Conservation (phyloP, 371 early-diverging fungal species). For the Rhizopus arrhizus region DNA sequence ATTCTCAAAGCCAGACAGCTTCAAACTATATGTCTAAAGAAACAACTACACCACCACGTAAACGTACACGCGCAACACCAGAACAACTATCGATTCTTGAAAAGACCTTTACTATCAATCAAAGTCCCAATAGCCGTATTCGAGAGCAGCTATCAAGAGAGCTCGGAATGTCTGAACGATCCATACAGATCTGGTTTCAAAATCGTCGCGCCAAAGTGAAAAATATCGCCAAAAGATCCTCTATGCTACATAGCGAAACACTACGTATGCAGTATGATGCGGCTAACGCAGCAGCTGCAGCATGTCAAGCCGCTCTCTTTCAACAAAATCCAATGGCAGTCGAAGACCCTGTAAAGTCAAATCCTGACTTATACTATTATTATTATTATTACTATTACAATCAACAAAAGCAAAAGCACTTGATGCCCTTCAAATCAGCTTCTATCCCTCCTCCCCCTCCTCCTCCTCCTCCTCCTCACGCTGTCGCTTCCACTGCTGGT, state of each 20-base stretch:
- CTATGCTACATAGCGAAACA: constrained; percentile 53
- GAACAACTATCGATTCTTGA: constrained; percentile 71
- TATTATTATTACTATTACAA: constrained; percentile 38
- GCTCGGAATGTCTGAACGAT: constrained; percentile 85
- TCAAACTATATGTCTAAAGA: constrained; percentile 2
- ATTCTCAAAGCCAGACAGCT: background rate
- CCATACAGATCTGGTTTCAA: constrained; percentile 98
- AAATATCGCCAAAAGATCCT: constrained; percentile 51
- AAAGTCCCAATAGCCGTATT: constrained; percentile 70
- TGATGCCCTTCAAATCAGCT: constrained; percentile 18
- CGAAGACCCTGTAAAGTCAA: constrained; percentile 24
- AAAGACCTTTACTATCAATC: constrained; percentile 65
- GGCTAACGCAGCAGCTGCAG: constrained; percentile 31
- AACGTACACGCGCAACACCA: constrained; percentile 67
- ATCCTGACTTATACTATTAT: constrained; percentile 34
- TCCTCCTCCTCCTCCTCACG: constrained; percentile 7
- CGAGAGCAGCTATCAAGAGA: constrained; percentile 80
- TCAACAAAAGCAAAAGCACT: constrained; percentile 25
- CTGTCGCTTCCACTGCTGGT: background rate
- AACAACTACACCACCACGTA: constrained; percentile 27
- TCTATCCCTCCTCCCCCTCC: constrained; percentile 26
- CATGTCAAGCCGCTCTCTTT: constrained; percentile 30
- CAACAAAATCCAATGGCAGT: constrained; percentile 17
- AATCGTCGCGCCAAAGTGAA: constrained; percentile 93
- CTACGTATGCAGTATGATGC: constrained; percentile 33